A percentile compares a stretch with the other conserved stretches of the same genome.
These are phyloP conservation scores for Pseudocercospora eumusae DNA, from an alignment of 2,329 filamentous ascomycete species.

Conservation along the genomic window DNA sequence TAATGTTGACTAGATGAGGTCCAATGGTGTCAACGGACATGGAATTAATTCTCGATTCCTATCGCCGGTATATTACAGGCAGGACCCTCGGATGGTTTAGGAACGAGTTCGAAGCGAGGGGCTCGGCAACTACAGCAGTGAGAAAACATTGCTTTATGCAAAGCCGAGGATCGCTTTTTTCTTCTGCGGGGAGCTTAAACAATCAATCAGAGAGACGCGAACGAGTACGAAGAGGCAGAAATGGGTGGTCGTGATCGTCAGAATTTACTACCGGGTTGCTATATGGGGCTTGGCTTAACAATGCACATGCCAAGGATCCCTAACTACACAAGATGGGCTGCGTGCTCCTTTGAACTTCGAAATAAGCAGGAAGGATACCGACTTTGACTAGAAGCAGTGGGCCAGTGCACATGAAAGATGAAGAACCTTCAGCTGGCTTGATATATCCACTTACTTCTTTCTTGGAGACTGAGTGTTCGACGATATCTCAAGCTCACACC, in stretches of 20 bases:
- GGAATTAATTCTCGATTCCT: not conserved
- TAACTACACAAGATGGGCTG: not conserved
- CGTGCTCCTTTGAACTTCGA: not conserved
- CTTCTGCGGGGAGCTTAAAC: not conserved
- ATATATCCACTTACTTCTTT: too few relatives aligned
- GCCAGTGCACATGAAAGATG: too few relatives aligned
- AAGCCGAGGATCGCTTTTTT: not conserved
- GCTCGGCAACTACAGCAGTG: not conserved
- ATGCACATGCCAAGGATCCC: not conserved
- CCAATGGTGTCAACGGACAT: not conserved
- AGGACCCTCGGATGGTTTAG: too few relatives aligned
- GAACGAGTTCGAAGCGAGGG: not conserved
- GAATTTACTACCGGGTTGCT: not conserved
- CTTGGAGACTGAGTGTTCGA: too few relatives aligned
- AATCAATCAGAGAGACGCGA: not conserved
- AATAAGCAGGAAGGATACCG: not conserved
- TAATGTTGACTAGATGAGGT: not conserved
- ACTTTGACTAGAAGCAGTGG: not conserved
- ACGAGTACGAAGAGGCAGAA: not conserved
- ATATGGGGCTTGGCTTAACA: not conserved
- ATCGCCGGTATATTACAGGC: too few relatives aligned
- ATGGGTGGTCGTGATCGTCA: not conserved
- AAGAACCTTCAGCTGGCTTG: too few relatives aligned
- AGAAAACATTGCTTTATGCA: not conserved
- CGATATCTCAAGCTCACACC: too few relatives aligned